Conservation (phyloP, 2,329 filamentous ascomycete species). For the Huntiella savannae region DNA sequence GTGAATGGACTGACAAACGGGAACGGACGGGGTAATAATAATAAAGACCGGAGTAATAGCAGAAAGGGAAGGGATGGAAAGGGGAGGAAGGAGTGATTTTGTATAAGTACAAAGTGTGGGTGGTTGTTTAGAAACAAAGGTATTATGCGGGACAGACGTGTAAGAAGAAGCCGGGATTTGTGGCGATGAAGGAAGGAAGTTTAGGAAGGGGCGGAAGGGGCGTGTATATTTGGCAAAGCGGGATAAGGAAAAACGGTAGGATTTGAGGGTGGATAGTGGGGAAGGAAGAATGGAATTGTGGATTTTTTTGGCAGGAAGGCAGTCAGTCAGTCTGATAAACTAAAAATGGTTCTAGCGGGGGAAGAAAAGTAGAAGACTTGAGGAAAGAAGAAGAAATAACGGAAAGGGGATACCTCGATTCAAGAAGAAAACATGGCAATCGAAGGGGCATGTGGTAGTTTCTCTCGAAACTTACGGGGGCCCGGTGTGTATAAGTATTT, state of each 20-base stretch:
- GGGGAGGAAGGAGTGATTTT: no score
- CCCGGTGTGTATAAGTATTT: no score
- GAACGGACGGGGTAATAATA: not conserved
- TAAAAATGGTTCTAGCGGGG: constrained; percentile 2
- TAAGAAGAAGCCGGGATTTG: not conserved
- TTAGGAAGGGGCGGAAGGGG: not conserved
- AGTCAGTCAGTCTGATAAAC: not conserved
- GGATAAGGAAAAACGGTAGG: constrained; percentile 1
- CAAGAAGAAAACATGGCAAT: no score
- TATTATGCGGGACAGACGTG: not conserved
- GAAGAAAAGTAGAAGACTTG: not conserved
- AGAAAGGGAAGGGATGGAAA: no score
- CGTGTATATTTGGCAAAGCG: not conserved
- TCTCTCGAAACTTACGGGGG: no score
- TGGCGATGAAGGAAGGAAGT: not conserved
- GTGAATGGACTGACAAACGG: not conserved
- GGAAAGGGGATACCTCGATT: no score
- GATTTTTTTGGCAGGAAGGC: not conserved
- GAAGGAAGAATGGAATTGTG: not conserved
- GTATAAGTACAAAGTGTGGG: no score
- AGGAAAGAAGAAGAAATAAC: no score
- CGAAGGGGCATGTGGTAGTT: no score
- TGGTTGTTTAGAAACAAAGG: not conserved
- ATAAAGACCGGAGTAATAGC: no score
- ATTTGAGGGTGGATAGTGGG: not conserved